Evolutionary conservation across 768 basidiomycete genomes (phyloP).

Genomic region (Hericium coralloides): DNA sequence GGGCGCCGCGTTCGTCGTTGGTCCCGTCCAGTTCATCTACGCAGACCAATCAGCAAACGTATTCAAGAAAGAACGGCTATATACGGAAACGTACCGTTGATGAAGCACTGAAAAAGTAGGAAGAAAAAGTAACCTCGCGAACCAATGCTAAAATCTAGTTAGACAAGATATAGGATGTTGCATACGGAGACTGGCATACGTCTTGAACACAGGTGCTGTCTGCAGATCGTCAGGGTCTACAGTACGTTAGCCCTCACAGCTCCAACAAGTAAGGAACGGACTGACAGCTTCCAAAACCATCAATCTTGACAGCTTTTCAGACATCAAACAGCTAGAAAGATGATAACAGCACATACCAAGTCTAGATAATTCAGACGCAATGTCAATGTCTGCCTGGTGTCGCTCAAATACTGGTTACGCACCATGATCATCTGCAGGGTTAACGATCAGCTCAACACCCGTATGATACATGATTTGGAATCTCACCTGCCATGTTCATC

Average conservation of each 20-base stretch:
- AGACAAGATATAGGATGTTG: neutral
- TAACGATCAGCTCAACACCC: neutral
- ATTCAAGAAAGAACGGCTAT: neutral
- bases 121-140: constrained; percentile 85
- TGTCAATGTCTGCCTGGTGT: no score
- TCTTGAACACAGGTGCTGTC: constrained; percentile 58
- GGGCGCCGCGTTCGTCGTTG: constrained; percentile 48
- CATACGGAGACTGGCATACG: constrained; percentile 32
- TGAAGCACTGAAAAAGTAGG: constrained; percentile 90
- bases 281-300: constrained; percentile 79
- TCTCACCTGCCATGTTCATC: constrained; percentile 77
- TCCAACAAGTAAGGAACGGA: constrained; percentile 6
- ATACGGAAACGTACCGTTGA: constrained; percentile 46
- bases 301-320: constrained; percentile 40
- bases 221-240: constrained; percentile 79
- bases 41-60: neutral
- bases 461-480: neutral
- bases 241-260: constrained; percentile 3
- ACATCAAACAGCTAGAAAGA: neutral
- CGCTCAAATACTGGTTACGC: constrained; percentile 16
- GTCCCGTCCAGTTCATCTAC: constrained; percentile 68
- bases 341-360: constrained; percentile 25
- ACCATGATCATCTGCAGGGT: constrained; percentile 71
- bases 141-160: constrained; percentile 52
- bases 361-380: constrained; percentile 22